Evolutionary conservation across 2,329 filamentous ascomycete species (phyloP).

Genomic region (Arthrobotrys musiformis): DNA sequence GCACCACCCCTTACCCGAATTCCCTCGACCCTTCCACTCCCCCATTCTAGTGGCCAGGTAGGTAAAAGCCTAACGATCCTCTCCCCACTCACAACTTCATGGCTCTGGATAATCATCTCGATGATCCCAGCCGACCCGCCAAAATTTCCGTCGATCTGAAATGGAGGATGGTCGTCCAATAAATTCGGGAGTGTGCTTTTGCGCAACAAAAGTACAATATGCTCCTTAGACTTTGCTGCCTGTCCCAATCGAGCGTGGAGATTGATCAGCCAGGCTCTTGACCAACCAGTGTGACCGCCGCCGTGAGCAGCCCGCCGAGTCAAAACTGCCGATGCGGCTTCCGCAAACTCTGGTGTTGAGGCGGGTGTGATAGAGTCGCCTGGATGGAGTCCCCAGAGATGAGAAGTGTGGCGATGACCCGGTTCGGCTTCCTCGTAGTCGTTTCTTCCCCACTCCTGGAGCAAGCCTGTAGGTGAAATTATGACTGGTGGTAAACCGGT

Average conservation of each 20-base stretch:
- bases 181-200: slow-evolving; percentile 65
- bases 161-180: slow-evolving; percentile 65
- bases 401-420: slow-evolving; percentile 68
- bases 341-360: slow-evolving; percentile 56
- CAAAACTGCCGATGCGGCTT: slow-evolving; percentile 60
- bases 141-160: slow-evolving; percentile 68
- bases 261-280: slow-evolving; percentile 67
- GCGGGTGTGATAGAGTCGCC: slow-evolving; percentile 63
- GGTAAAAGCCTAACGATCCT: slow-evolving; percentile 62
- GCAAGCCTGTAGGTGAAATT: slow-evolving; percentile 58
- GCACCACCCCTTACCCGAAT: slow-evolving; percentile 62
- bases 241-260: slow-evolving; percentile 66
- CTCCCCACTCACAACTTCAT: slow-evolving; percentile 39
- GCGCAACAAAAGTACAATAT: slow-evolving; percentile 63
- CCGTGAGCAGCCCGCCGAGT: slow-evolving; percentile 62
- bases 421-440: slow-evolving; percentile 63
- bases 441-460: slow-evolving; percentile 62
- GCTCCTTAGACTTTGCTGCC: slow-evolving; percentile 61
- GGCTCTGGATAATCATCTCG: slow-evolving; percentile 65
- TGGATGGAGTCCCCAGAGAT: slow-evolving; percentile 67
- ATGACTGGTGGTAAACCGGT: slow-evolving; percentile 54
- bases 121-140: slow-evolving; percentile 66
- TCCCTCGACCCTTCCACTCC: slow-evolving; percentile 61
- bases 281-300: slow-evolving; percentile 68
- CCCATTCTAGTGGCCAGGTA: slow-evolving; percentile 62